Percentiles rank a stretch among this genome's conserved stretches.
Evolutionary conservation across 1,284 basidiomycete species (phyloP).

Genomic region (Ganoderma lucidum): DNA sequence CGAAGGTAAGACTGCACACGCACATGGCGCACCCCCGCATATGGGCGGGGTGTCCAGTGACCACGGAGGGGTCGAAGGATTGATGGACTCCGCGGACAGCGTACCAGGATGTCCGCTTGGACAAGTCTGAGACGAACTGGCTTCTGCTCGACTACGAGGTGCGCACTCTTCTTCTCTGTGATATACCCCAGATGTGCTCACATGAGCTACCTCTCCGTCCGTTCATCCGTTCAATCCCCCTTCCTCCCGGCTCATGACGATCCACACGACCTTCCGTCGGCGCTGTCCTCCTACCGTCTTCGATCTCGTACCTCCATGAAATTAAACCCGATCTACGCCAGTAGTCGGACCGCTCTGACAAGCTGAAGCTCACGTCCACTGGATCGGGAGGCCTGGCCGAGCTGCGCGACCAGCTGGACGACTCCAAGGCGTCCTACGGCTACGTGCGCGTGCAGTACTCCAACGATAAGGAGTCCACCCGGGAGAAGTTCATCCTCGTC

Average conservation of each 20-base stretch:
- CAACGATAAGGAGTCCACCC: slow-evolving; percentile 86
- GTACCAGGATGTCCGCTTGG: slow-evolving; percentile 84
- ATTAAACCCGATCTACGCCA: not conserved
- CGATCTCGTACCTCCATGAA: not conserved
- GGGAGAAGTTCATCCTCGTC: slow-evolving; percentile 91
- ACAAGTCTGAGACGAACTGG: slow-evolving; percentile 89
- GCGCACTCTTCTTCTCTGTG: slow-evolving; percentile 30
- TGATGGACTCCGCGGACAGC: slow-evolving; percentile 53
- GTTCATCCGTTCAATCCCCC: not conserved
- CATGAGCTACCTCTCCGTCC: slow-evolving; percentile 1
- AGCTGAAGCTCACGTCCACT: slow-evolving; percentile 77
- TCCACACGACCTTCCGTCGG: not conserved
- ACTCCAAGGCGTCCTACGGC: slow-evolving; percentile 80
- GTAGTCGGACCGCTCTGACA: slow-evolving; percentile 85
- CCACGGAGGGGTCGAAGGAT: slow-evolving; percentile 25
- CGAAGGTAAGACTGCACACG: slow-evolving; percentile 63
- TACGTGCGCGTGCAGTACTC: slow-evolving; percentile 86
- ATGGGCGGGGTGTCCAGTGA: not conserved
- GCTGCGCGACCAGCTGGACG: slow-evolving; percentile 77
- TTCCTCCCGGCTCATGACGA: not conserved
- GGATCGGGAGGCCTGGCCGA: slow-evolving; percentile 83
- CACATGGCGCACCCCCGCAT: slow-evolving; percentile 11
- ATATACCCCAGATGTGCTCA: slow-evolving; percentile 11
- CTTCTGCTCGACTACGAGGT: slow-evolving; percentile 88
- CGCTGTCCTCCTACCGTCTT: not conserved